Evolutionary conservation across 495 filamentous ascomycete genomes (phyloP).

Genomic region (Neurospora pannonica): DNA sequence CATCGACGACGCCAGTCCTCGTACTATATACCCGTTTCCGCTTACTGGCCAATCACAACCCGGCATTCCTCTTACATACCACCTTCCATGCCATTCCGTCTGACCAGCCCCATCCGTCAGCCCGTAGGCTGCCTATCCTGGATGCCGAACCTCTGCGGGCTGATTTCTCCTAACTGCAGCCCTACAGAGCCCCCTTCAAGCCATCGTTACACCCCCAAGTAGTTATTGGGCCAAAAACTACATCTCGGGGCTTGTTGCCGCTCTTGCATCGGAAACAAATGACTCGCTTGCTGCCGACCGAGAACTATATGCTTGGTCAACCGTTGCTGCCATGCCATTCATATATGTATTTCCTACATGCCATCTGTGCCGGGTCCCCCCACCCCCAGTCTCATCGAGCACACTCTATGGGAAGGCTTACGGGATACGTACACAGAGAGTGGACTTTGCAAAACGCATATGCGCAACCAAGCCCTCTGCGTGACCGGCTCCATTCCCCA

Average conservation of each 20-base stretch:
- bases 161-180: neutral
- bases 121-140: neutral
- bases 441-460: neutral
- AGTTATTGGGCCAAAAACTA: neutral
- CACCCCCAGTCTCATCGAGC: neutral
- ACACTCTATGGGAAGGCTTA: neutral
- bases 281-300: neutral
- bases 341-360: neutral
- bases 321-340: neutral
- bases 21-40: neutral
- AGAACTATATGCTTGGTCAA: neutral
- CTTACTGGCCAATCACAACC: neutral
- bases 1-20: neutral
- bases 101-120: neutral
- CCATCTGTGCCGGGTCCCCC: neutral
- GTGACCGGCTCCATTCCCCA: neutral
- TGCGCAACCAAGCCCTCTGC: neutral
- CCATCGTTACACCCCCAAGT: neutral
- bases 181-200: neutral
- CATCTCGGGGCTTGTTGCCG: neutral
- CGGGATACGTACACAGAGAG: neutral
- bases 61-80: neutral
- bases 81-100: neutral
- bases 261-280: neutral
- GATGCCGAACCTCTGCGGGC: neutral